Evolutionary conservation across 2,329 filamentous ascomycete genomes (phyloP), one percentile per base, ranked within the genome.

Genomic region (Tolypocladium inflatum): DNA sequence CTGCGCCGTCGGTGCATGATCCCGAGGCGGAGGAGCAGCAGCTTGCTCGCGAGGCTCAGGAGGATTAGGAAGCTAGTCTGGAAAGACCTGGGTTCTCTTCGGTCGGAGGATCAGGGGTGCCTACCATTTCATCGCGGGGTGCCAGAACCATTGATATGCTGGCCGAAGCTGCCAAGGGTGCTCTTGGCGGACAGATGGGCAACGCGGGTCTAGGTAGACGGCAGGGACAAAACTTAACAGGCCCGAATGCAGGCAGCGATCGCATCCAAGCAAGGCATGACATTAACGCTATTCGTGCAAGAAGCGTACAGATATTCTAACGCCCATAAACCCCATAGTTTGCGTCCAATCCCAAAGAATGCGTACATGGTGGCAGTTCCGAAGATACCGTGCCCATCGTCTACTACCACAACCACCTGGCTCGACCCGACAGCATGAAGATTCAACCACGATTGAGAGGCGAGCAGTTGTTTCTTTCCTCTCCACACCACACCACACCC

Each of bases 1-100:
- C 76, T 3, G 73, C 76, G 2, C 78, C 74, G 4, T 81, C 78
- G 1, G 70, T 78, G 2, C 64, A 75, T 13, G 64, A 78, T 55
- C 59, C 60, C 2, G 43, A 56, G 38, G 69, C 64, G 2, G 67
- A 68, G 17, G 66, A 64, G 15, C 70, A 71, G 41, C 69, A 73
- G 38, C 61, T 63, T 26, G 61, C 55, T 4, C 55, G 60, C 4
- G 65, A 60, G 1, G 60, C 61, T 19, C 62, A 64, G 7, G 64
- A 65, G 1, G 62, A 66, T 3, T 61, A 23, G 26, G 33, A 5
- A 11, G n/a, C n/a, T 17, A 10, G n/a, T 41, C 13, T 8, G 37
- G 37, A 35, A 35, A 11, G 35, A 35, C 35, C 35, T 35, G 11
- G 35, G 1, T 15, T 38, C 15, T 15, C 5, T 38, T 5, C 37